phyloP scores from a whole-genome alignment of 768 basidiomycete genomes.

The Tricholomella constricta region DNA sequence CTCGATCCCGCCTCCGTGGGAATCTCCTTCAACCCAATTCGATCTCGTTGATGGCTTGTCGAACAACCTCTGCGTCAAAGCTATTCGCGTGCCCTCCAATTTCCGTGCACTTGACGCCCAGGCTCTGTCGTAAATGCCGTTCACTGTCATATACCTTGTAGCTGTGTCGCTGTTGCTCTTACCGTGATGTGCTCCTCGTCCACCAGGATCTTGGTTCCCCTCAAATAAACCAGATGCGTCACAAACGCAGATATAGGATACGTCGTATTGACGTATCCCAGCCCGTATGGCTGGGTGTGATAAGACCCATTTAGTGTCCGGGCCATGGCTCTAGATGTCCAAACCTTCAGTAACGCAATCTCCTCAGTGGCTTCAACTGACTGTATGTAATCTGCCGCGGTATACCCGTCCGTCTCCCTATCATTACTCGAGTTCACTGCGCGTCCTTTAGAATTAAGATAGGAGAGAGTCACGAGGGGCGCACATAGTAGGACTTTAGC shows the following conservation, averaged over 20 bases:
- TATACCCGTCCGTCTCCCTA: constrained; percentile 86
- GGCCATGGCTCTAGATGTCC: constrained; percentile 56
- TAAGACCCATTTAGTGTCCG: constrained; percentile 69
- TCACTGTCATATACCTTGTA: too few relatives aligned
- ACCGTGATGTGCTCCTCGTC: constrained; percentile 66
- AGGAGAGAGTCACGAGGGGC: constrained; percentile 26
- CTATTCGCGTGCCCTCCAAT: constrained; percentile 33
- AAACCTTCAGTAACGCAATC: constrained; percentile 3
- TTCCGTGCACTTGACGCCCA: constrained; percentile 63
- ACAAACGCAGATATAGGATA: constrained; percentile 82
- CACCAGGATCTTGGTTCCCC: constrained; percentile 61
- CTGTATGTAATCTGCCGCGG: constrained; percentile 82
- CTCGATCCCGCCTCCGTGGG: constrained; percentile 12
- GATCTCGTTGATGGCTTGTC: constrained; percentile 40
- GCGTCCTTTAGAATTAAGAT: background rate
- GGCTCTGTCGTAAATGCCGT: constrained; percentile 34
- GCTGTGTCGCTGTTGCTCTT: too few relatives aligned
- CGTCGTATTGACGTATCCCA: constrained; percentile 58
- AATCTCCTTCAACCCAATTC: constrained; percentile 7
- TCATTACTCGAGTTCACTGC: constrained; percentile 89
- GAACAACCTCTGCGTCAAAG: constrained; percentile 51
- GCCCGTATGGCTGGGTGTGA: constrained; percentile 51
- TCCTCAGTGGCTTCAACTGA: constrained; percentile 30
- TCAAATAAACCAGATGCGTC: constrained; percentile 81
- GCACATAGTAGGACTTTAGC: constrained; percentile 86